These are phyloP conservation scores for Auricularia auricula-judae DNA, from an alignment of 768 basidiomycete species.

Conservation along the genomic window DNA sequence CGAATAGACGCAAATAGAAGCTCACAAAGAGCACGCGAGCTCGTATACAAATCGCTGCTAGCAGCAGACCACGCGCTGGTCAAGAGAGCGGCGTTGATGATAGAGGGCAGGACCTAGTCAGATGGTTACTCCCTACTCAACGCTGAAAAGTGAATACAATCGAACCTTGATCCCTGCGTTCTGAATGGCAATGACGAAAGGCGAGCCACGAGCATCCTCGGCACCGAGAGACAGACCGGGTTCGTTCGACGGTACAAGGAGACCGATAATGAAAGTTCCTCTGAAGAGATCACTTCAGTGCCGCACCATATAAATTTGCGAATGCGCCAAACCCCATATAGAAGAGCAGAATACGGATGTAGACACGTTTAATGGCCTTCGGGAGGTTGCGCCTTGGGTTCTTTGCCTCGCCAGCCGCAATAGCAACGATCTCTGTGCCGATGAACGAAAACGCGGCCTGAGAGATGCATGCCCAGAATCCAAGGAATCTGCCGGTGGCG, in stretches of 20 bases:
- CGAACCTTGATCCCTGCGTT: conserved; percentile 70
- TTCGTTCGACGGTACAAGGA: conserved; percentile 70
- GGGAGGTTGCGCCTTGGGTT: conserved; percentile 43
- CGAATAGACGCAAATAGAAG: conserved; percentile 9
- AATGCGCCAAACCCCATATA: conserved; percentile 26
- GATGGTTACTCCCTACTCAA: background rate
- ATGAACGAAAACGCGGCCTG: conserved; percentile 91
- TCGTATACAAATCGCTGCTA: conserved; percentile 80
- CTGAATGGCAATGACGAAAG: conserved; percentile 86
- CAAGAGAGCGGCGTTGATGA: conserved; percentile 74
- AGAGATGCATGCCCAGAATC: conserved; percentile 57
- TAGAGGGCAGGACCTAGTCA: conserved; percentile 17
- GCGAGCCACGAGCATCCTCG: conserved; percentile 63
- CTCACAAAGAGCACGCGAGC: conserved; percentile 76
- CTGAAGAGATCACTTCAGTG: conserved; percentile 18
- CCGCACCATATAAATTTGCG: background rate
- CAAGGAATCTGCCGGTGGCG: conserved; percentile 64
- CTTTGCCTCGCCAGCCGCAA: conserved; percentile 79
- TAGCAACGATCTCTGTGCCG: conserved; percentile 63
- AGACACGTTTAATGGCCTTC: conserved; percentile 26
- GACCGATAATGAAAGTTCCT: conserved; percentile 66
- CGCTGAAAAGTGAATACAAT: background rate
- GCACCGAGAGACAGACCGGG: conserved; percentile 35
- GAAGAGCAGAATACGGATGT: conserved; percentile 74
- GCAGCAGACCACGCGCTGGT: conserved; percentile 92